These are phyloP conservation scores for Talaromyces marneffei DNA, from an alignment of 2,329 filamentous ascomycete genomes.

Conservation along the genomic window DNA sequence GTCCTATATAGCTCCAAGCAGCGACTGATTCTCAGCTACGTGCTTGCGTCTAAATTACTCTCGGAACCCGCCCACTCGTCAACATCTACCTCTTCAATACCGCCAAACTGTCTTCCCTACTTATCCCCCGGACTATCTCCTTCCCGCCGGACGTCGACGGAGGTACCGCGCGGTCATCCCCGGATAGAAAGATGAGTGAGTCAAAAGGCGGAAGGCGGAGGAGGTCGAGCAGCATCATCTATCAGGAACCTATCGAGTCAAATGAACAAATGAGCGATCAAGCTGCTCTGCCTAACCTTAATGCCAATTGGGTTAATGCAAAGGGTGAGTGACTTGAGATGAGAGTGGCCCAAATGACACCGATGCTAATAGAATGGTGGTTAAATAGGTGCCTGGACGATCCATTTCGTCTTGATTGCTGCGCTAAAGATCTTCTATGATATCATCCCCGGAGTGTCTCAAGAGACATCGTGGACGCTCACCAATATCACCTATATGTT, in stretches of 20 bases:
- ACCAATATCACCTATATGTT: conserved; percentile 99
- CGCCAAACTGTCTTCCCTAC: conserved; percentile 94
- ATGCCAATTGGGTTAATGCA: conserved; percentile 97
- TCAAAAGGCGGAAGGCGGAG: conserved; percentile 70
- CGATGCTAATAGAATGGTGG: not conserved
- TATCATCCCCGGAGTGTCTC: conserved; percentile 90
- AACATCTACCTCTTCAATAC: conserved; percentile 52
- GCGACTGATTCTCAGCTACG: not conserved
- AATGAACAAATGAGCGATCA: conserved; percentile 97
- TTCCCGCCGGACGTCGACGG: conserved; percentile 78
- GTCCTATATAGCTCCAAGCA: not conserved
- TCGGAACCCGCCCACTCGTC: not conserved
- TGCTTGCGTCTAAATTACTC: not conserved
- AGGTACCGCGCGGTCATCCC: conserved; percentile 52
- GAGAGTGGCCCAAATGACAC: not conserved
- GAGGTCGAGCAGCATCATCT: conserved; percentile 96
- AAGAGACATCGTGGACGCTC: conserved; percentile 97
- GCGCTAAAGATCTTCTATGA: conserved; percentile 95
- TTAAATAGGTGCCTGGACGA: conserved; percentile 72
- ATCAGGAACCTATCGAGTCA: conserved; percentile 93
- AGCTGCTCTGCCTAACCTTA: conserved; percentile 87
- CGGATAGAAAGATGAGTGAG: conserved; percentile 51
- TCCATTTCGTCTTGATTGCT: conserved; percentile 88
- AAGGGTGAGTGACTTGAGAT: conserved; percentile 61
- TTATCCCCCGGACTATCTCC: conserved; percentile 83